Evolutionary conservation across 805 yeast genomes (phyloP), one percentile per base, ranked within the genome.

Genomic region (Yamadazyma philogaea): DNA sequence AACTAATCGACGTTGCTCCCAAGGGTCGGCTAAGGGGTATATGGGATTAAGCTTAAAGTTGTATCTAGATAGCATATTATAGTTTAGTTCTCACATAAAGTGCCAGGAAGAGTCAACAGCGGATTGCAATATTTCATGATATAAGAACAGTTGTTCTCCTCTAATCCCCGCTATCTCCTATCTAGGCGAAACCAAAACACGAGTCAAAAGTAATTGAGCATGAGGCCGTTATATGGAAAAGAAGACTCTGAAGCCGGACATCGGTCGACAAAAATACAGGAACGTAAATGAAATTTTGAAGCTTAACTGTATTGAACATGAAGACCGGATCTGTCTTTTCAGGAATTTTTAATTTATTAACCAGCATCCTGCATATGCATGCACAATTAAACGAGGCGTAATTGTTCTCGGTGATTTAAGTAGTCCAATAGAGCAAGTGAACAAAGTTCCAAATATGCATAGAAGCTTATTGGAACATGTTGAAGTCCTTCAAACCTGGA

Each of bases 391-490:
- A 22, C 26, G 8, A 10, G 10, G 26, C 7, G 7, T 7, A 11
- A 8, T 32, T 32, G 34, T 32, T 32, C 3, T 6, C 8, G 20
- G 21, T 19, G 34, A 22, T 15, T 15, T 15, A 10, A 15, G 3
- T 8, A 6, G 10, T 11, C 21, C 5, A 33, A 10, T 18, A 12
- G 4, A 14, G 37, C 10, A 34, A n/a, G 6, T 2, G 10, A 2
- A 16, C 16, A 20, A 34, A 21, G 21, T 22, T 34, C 14, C 37
- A 34, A 21, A 22, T 34, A 34, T 34, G 37, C 37, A 34, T 24
- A 34, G 37, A 34, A 34, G 37, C 37, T 7, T 19, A 33, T 18
- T 33, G 14, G 22, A 2, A 7, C 7, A 33, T n/a, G 14, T 18
- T 31, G 18, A 17, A 18, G 34, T 24, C 28, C 28, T 24, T 24